Evolutionary conservation across 2,329 filamentous ascomycete genomes (phyloP), one percentile per base, ranked within the genome.

Genomic region (Albophoma yamanashiensis): DNA sequence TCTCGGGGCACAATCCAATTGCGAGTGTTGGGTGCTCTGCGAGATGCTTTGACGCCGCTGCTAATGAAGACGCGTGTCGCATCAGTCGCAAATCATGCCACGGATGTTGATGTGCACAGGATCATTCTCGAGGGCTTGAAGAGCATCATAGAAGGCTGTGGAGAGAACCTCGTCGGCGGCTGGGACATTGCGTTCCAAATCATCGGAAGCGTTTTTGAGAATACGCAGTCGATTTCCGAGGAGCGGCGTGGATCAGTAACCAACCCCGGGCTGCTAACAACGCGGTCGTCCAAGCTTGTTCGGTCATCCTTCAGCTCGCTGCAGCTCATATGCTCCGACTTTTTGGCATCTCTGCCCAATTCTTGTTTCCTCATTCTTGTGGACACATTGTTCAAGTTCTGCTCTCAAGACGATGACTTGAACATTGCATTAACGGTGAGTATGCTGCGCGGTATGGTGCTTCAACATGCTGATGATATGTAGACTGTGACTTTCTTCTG

Each of bases 291-390:
- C 53, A 88, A 87, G 64, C 82, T 97, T 27, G 89, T 96, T 58
- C 84, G 92, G 62, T 88, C 91, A 20, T 89, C 93, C 0, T 99
- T 99, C 71, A 89, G 85, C 64, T 96, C 92, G 2, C 78, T 96
- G 15, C 91, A 97, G 71, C 84, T 99, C 3, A 89, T 99, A 55
- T 96, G 92, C 72, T 97, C 94, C 0, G 94, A 99, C 72, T 99
- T 99, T 68, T 76, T 99, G 40, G 81, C 86, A 17, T 86, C 89
- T 8, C 81, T 87, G 60, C 89, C 84, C 55, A 85, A 84, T 70
- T 83, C 79, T 57, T 97, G 83, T 76, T 90, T 88, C 72, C 81
- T 87, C 62, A 84, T 87, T 61, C 82, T 99, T 20, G 86, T 97
- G 62, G 89, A 96, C 75, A 91, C 92, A 14, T 82, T 99, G 27